phyloP scores from a whole-genome alignment of 2,329 filamentous ascomycete species.

The Cercospora zeina region DNA sequence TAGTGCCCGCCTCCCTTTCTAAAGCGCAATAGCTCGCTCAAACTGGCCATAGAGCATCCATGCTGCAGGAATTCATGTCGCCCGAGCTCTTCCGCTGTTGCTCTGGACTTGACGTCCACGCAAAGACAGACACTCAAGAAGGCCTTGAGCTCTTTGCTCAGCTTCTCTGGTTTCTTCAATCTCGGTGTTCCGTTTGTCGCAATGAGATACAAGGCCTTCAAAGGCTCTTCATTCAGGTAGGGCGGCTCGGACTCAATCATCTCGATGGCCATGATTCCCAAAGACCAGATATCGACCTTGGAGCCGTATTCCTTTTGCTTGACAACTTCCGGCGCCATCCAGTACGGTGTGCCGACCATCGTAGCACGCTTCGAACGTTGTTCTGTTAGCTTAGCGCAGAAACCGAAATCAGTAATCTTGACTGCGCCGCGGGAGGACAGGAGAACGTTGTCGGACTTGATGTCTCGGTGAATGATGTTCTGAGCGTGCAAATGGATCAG shows the following conservation, averaged over 20 bases:
- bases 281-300: slow-evolving; percentile 98
- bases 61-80: slow-evolving; percentile 92
- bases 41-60: slow-evolving; percentile 77
- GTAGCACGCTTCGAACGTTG: slow-evolving; percentile 95
- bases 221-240: slow-evolving; percentile 94
- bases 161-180: slow-evolving; percentile 96
- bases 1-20: slow-evolving; percentile 64
- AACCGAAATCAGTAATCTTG: slow-evolving; percentile 96
- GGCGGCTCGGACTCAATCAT: slow-evolving; percentile 99
- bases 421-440: slow-evolving; percentile 92
- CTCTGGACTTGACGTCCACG: slow-evolving; percentile 92
- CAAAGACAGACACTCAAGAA: slow-evolving; percentile 96
- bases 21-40: slow-evolving; percentile 86
- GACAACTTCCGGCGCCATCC: slow-evolving; percentile 99
- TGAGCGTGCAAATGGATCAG: slow-evolving; percentile 91
- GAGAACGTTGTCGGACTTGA: slow-evolving; percentile 98
- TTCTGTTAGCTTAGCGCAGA: slow-evolving; percentile 97
- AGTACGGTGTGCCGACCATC: slow-evolving; percentile 99
- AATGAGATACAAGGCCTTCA: slow-evolving; percentile 96
- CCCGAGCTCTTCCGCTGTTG: slow-evolving; percentile 85
- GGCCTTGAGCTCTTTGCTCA: slow-evolving; percentile 95
- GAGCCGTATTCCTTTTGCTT: slow-evolving; percentile 99
- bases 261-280: slow-evolving; percentile 99
- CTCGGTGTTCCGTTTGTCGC: slow-evolving; percentile 96
- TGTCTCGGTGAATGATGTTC: slow-evolving; percentile 97